Conservation (phyloP, 495 filamentous ascomycete species). For the Bacidia gigantensis region DNA sequence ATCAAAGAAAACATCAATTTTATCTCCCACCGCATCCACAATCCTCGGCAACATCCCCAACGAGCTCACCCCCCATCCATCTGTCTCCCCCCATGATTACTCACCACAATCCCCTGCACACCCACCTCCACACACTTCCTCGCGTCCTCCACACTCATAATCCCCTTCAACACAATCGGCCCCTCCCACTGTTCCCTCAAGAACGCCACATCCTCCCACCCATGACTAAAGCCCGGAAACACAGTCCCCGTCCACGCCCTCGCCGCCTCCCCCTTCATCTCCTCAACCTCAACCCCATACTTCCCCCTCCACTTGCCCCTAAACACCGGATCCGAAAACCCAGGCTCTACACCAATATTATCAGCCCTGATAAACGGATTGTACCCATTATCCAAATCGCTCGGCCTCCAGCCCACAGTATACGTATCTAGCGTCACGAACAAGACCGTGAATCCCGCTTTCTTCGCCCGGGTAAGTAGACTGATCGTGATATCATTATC, state of each 20-base stretch:
- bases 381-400: slow-evolving; percentile 50
- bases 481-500: neutral
- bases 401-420: slow-evolving; percentile 45
- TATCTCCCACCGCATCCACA: slow-evolving; percentile 33
- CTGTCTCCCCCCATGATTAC: slow-evolving; percentile 49
- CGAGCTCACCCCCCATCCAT: slow-evolving; percentile 48
- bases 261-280: slow-evolving; percentile 27
- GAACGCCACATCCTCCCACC: slow-evolving; percentile 44
- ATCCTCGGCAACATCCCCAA: slow-evolving; percentile 45
- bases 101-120: slow-evolving; percentile 43
- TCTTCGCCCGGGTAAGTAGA: neutral
- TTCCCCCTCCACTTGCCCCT: slow-evolving; percentile 22
- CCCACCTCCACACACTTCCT: slow-evolving; percentile 38
- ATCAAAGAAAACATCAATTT: slow-evolving; percentile 35
- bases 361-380: slow-evolving; percentile 34
- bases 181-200: slow-evolving; percentile 47
- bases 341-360: slow-evolving; percentile 26
- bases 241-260: slow-evolving; percentile 36
- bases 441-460: neutral
- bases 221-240: slow-evolving; percentile 36
- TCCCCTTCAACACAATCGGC: slow-evolving; percentile 42
- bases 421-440: slow-evolving; percentile 52
- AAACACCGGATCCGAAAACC: slow-evolving; percentile 48
- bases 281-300: slow-evolving; percentile 33
- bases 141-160: slow-evolving; percentile 41